Evolutionary conservation across 139 green algal species (phyloP).

Genomic region (Chlorella sp.): DNA sequence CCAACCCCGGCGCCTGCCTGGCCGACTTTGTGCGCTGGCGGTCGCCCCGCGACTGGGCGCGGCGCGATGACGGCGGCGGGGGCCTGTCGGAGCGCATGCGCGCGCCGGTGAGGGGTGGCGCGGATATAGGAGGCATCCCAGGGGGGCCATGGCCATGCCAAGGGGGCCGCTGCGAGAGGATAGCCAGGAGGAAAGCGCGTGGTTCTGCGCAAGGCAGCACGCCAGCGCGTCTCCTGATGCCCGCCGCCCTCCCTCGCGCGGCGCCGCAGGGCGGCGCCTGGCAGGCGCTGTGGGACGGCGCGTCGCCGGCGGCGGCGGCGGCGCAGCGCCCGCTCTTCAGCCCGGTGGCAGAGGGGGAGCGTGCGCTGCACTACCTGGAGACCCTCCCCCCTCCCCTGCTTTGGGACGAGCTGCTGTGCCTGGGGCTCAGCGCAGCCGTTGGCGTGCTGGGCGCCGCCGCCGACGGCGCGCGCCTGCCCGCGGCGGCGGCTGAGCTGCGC

Average conservation of each 20-base stretch:
- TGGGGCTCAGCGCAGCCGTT: conserved; percentile 45
- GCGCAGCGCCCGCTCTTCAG: conserved; percentile 74
- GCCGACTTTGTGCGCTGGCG: conserved; percentile 89
- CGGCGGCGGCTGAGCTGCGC: conserved; percentile 40
- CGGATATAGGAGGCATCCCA: too few relatives aligned
- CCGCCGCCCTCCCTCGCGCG: too few relatives aligned
- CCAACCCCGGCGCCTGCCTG: conserved; percentile 79
- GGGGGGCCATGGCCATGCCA: too few relatives aligned
- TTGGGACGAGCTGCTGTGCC: conserved; percentile 63
- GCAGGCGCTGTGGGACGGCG: conserved; percentile 68
- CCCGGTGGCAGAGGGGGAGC: conserved; percentile 71
- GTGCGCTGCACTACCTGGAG: conserved; percentile 78
- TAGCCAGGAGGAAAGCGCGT: too few relatives aligned
- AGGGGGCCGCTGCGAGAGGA: too few relatives aligned
- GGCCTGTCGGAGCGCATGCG: conserved; percentile 45
- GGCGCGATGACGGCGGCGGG: not conserved
- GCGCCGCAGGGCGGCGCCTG: conserved; percentile 48
- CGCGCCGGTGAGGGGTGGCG: conserved; percentile 5
- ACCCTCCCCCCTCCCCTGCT: conserved; percentile 57
- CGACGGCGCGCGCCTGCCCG: conserved; percentile 45
- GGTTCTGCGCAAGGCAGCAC: too few relatives aligned
- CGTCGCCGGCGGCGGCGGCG: conserved; percentile 44
- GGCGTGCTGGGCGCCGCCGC: conserved; percentile 46
- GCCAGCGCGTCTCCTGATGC: too few relatives aligned
- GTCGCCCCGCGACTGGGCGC: conserved; percentile 68